Evolutionary conservation across 495 filamentous ascomycete genomes (phyloP), one percentile per base, ranked within the genome.

Genomic region (Barbatosphaeria neglecta): DNA sequence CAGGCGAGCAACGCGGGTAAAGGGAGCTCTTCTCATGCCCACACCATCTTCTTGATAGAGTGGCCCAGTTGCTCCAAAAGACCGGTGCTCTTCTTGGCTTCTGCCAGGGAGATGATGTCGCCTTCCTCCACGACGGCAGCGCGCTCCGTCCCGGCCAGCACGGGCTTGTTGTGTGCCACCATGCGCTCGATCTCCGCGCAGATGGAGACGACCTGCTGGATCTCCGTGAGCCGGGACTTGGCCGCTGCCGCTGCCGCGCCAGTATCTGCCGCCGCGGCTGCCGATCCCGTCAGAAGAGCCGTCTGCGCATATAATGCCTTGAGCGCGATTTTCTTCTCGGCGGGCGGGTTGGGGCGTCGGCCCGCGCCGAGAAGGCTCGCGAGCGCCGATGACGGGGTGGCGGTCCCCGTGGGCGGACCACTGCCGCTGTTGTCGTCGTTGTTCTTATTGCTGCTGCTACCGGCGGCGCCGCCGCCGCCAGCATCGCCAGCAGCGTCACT

Each of bases 41-140:
- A 96, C 20, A 96, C 86, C 62, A 95, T 63, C 72, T 86, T 90
- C 76, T 90, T 95, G 43, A 96, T 68, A 47, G 80, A 81, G 69
- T 95, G 84, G 9, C 85, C 84, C 56, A 89, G 61, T 60, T 87
- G 79, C 68, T 98, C 90, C 37, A 98, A 58, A 56, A 89, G 69
- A 6, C 87, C 85, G 3, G 90, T 96, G 46, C 82, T 86, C 68
- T 78, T 87, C 78, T 77, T 88, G 49, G 92, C 92, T 58, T 95
- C 88, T 3, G 74, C 77, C 50, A 92, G 56, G 5, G 79, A 80
- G 27, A 96, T 87, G 39, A 96, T 83, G 61, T 93, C 86, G 15
- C 70, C 77, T 47, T 80, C 73, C 54, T 87, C 78, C 18, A 92
- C 67, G 35, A 77, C 64, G 15, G 55, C 56, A 28, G 55, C 55